Evolutionary conservation across 2,329 filamentous ascomycete genomes (phyloP).

Genomic region (Talaromyces sp.): DNA sequence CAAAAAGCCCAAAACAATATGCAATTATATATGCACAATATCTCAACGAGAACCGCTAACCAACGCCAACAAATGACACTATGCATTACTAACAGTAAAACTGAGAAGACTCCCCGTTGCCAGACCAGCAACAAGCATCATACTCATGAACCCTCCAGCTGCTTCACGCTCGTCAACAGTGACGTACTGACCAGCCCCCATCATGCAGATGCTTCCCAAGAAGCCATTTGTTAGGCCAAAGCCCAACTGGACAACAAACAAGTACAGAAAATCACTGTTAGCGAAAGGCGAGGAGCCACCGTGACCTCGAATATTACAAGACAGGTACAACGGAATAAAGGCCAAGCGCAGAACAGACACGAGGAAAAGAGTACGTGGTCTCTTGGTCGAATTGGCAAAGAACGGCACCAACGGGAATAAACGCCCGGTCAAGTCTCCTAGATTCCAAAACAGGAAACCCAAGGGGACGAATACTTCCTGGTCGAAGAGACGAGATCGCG

Average conservation of each 20-base stretch:
- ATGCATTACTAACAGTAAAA: slow-evolving; percentile 56
- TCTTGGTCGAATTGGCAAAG: slow-evolving; percentile 50
- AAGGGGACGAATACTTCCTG: slow-evolving; percentile 80
- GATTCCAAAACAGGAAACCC: slow-evolving; percentile 88
- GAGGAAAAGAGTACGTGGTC: slow-evolving; percentile 63
- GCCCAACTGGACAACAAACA: slow-evolving; percentile 72
- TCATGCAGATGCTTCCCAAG: slow-evolving; percentile 84
- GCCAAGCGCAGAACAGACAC: slow-evolving; percentile 59
- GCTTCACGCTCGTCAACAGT: slow-evolving; percentile 78
- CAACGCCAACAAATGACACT: not conserved
- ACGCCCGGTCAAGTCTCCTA: slow-evolving; percentile 76
- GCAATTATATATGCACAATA: not conserved
- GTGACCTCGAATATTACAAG: slow-evolving; percentile 79
- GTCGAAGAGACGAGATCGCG: slow-evolving; percentile 53
- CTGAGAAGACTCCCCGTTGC: slow-evolving; percentile 82
- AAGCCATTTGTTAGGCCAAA: slow-evolving; percentile 87
- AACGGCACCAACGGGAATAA: slow-evolving; percentile 57
- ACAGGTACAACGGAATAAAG: slow-evolving; percentile 78
- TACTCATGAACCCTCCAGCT: slow-evolving; percentile 87
- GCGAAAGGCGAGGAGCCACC: slow-evolving; percentile 64
- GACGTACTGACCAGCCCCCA: slow-evolving; percentile 78
- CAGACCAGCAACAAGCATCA: slow-evolving; percentile 81
- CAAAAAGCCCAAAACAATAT: not conserved
- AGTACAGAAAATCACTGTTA: slow-evolving; percentile 79
- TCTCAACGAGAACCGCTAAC: not conserved